Percentiles rank a stretch among this genome's conserved stretches.
These are phyloP conservation scores for Arthrobotrys sphaeroides DNA, from an alignment of 2,329 filamentous ascomycete species.

Conservation along the genomic window DNA sequence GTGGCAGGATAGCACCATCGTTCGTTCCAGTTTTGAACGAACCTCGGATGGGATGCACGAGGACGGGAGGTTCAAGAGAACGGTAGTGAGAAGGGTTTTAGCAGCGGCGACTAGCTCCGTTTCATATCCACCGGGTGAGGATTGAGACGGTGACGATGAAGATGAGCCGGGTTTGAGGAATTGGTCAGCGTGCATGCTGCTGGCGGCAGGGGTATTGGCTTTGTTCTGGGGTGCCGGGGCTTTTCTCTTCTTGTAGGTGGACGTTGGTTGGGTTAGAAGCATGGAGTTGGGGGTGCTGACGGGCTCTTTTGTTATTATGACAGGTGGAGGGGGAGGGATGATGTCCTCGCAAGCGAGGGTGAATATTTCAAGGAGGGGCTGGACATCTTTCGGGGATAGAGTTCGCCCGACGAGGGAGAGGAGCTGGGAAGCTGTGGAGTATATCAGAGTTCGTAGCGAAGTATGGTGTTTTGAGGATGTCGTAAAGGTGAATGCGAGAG, in stretches of 20 bases:
- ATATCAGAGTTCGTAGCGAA: conserved; percentile 3
- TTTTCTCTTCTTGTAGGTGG: conserved; percentile 44
- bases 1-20: conserved; percentile 55
- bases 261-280: conserved; percentile 43
- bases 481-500: conserved; percentile 24
- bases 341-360: conserved; percentile 37
- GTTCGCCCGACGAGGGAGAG: conserved; percentile 24
- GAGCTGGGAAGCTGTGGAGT: conserved; percentile 10
- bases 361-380: conserved; percentile 17
- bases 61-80: conserved; percentile 51
- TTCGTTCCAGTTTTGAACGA: conserved; percentile 57
- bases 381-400: conserved; percentile 23
- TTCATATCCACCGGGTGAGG: not conserved
- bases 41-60: conserved; percentile 54
- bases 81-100: conserved; percentile 50
- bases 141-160: not conserved
- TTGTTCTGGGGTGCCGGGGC: conserved; percentile 52
- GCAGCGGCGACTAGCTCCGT: conserved; percentile 42
- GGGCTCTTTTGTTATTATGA: conserved; percentile 43
- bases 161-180: conserved; percentile 48
- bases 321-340: conserved; percentile 40
- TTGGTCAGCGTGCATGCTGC: conserved; percentile 55
- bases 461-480: conserved; percentile 13
- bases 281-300: conserved; percentile 23
- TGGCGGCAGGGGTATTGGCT: conserved; percentile 44